Percentiles rank a stretch among this genome's conserved stretches.
Evolutionary conservation across 2,329 filamentous ascomycete species (phyloP).

Genomic region (Periconia macrospinosa): DNA sequence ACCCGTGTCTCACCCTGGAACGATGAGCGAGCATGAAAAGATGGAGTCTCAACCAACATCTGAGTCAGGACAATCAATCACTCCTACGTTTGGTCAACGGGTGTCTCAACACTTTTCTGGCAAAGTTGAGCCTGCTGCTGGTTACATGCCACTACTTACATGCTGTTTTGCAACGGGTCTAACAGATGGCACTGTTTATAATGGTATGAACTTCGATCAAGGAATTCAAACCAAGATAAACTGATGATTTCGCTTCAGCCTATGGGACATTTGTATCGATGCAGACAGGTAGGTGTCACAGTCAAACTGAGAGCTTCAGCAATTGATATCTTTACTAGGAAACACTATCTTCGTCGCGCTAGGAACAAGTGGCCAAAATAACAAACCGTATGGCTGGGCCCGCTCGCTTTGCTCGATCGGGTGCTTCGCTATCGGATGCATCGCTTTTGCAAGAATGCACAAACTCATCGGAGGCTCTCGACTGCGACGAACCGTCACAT

Average conservation of each 20-base stretch:
- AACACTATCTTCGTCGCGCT: slow-evolving; percentile 67
- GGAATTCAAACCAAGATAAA: too few species aligned
- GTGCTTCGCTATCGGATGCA: slow-evolving; percentile 5
- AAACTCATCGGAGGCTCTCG: slow-evolving; percentile 55
- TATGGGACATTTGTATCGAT: slow-evolving; percentile 49
- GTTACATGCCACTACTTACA: slow-evolving; percentile 2
- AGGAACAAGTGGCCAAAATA: slow-evolving; percentile 54
- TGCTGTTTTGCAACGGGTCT: slow-evolving; percentile 4
- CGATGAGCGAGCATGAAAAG: neutral
- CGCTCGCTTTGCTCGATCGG: slow-evolving; percentile 6
- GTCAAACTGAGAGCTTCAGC: neutral
- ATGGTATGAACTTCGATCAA: neutral
- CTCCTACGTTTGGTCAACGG: neutral
- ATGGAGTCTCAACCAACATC: slow-evolving; percentile 1
- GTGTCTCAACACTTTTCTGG: neutral
- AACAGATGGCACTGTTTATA: slow-evolving; percentile 4
- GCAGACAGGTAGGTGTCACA: slow-evolving; percentile 51
- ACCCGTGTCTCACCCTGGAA: neutral
- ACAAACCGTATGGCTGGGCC: slow-evolving; percentile 1
- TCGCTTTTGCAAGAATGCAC: slow-evolving; percentile 47
- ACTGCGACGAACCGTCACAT: slow-evolving; percentile 49
- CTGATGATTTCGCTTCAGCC: neutral
- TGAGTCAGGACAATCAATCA: neutral
- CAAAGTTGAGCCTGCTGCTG: neutral
- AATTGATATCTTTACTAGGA: slow-evolving; percentile 38